phyloP scores from a whole-genome alignment of 106 monocot species.

The Alisma plantagoaquatica region DNA sequence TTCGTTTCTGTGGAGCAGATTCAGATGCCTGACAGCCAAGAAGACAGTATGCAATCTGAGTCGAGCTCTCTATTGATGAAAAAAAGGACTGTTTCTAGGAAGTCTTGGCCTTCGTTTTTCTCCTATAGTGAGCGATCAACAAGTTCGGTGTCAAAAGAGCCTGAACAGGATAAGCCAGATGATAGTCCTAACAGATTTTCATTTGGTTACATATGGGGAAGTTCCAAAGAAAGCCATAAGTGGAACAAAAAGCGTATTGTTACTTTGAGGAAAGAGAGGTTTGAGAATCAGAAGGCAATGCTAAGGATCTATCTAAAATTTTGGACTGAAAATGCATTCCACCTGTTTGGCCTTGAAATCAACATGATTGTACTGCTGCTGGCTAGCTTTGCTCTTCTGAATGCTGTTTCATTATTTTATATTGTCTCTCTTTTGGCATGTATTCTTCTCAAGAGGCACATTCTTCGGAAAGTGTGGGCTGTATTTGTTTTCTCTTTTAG shows the following conservation, averaged over 20 bases:
- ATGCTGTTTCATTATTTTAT: conserved; percentile 81
- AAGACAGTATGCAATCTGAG: conserved; percentile 18
- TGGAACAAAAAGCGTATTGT: conserved; percentile 78
- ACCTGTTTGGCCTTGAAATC: conserved; percentile 80
- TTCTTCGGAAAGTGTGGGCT: conserved; percentile 71
- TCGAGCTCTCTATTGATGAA: conserved; percentile 18
- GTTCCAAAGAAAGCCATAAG: conserved; percentile 75
- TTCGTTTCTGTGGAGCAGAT: conserved; percentile 39
- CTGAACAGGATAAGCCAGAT: conserved; percentile 17
- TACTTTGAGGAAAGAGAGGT: conserved; percentile 71
- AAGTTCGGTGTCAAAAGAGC: conserved; percentile 10
- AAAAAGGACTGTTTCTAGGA: conserved; percentile 6
- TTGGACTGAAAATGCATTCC: conserved; percentile 81
- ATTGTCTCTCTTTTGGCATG: conserved; percentile 56
- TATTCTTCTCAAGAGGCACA: conserved; percentile 66
- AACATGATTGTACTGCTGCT: conserved; percentile 87
- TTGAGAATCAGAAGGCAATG: conserved; percentile 71
- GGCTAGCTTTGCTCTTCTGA: conserved; percentile 77
- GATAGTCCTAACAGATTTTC: conserved; percentile 27
- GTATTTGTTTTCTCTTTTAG: conserved; percentile 72
- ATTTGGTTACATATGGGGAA: conserved; percentile 79
- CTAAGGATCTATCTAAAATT: conserved; percentile 69
- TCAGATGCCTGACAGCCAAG: conserved; percentile 4
- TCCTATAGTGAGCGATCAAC: conserved; percentile 17
- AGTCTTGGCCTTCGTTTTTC: conserved; percentile 24